Base-by-base conservation (phyloP, 2,329 filamentous ascomycete genomes). In the Epicoccum sorghinum region DNA sequence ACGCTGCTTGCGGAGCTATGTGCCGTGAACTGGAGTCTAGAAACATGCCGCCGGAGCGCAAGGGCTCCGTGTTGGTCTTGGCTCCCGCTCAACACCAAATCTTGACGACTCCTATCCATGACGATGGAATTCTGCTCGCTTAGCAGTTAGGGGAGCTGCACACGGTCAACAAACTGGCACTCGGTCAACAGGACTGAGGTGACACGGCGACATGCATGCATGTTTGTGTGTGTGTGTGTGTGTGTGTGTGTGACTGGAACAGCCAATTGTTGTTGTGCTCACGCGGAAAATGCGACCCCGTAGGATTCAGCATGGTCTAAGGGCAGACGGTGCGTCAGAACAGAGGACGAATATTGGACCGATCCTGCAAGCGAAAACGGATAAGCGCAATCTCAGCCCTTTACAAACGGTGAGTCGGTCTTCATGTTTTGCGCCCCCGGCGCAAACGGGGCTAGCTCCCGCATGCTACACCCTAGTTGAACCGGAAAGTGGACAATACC, bases 281-380 rank as follows among this genome's bases (percentile, higher is more conserved):
- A 41, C 23, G 32, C 30, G 25, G n/a, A 24, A 40, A 42, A 49
- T 38, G 46, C 30, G 35, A 14, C 38, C 6, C 18, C 18, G 18
- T 18, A 18, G 18, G 18, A 18, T 18, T 18, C 18, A 18, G 18
- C 18, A 18, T 45, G 51, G 39, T 25, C 23, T 40, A 30, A 35
- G 7, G 14, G 32, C 41, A 41, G 30, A 46, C 29, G 29, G 41
- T 14, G 41, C 37, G 25, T 24, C 41, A 42, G 22, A 51, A 4
- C 7, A 41, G 37, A 38, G 55, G 55, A 55, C 51, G 51, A 55
- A 58, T 40, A 27, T 55, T 55, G 35, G 38, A 32, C 52, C 52
- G 52, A 40, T 25, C 30, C 36, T 46, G 22, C n/a, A 23, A 27
- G 37, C 48, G 44, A 27, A 49, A 50, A 10, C 22, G 29, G 35